Base-by-base conservation (phyloP, 768 basidiomycete genomes). In the Austroboletus eburneus region DNA sequence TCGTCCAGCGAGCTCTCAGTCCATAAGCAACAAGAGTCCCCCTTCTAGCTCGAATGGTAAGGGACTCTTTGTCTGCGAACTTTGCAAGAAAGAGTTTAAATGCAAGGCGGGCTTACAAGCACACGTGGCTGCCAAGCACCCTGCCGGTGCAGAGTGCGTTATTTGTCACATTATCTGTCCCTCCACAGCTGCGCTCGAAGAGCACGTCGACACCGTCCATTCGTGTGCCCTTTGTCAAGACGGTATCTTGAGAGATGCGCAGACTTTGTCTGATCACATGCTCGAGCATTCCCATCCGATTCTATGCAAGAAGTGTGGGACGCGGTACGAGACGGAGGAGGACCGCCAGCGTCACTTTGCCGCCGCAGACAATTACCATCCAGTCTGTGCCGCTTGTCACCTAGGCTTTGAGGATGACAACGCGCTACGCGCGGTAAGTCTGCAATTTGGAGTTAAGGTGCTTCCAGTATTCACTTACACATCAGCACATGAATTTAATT, bases 331-430 rank as follows among this genome's bases (percentile, higher is more conserved):
- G 42, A 59, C 64, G 9, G 68, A 71, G 33, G 74, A 74, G 16
- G 67, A 65, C 1, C 61, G 69, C 5, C 52, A 45, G 7, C 47
- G 55, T 32, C 76, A 78, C 50, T 75, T 73, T 42, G 54, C 52
- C 27, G 62, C 68, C 10, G 66, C 70, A 4, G 55, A 63, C 16
- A 64, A 66, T 37, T 2, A 51, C 38, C 75, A 77, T 39, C 71
- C 72, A 0, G 57, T 62, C 12, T 75, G 73, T 46, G 20, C 38
- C 20, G 10, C 39, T 29, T 75, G 74, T 42, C 33, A 13, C 22
- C 38, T 52, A 0, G 71, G 72, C 17, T 69, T 72, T 36, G 68
- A 69, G 44, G 66, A 70, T 42, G 63, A 68, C 24, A 46, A 43
- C 12, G 49, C 52, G 9, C 65, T 64, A 32, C 44, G 45, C 13